Percentiles rank a stretch among this genome's conserved stretches.
Evolutionary conservation across 106 monocot genomes (phyloP).

Genomic region (Acanthochlamys bracteata): DNA sequence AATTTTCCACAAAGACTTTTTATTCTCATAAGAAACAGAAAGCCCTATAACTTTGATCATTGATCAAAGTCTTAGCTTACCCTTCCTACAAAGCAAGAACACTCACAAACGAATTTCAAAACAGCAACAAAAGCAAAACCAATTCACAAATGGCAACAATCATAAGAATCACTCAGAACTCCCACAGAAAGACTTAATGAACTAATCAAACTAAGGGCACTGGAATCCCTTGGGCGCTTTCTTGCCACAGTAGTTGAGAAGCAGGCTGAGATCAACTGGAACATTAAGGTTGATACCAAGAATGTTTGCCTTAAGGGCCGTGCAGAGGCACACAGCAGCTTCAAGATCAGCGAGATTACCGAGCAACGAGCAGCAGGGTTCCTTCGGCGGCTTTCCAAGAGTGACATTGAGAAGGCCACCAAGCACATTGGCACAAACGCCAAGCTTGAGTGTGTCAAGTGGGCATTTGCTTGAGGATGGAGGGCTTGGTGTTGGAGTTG

Average conservation of each 20-base stretch:
- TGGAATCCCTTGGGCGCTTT: background rate
- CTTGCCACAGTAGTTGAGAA: slow-evolving; percentile 13
- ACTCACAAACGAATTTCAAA: no score
- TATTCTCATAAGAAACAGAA: no score
- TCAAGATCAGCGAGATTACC: slow-evolving; percentile 23
- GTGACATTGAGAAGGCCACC: slow-evolving; percentile 4
- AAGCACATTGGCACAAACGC: slow-evolving; percentile 3
- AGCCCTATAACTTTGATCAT: no score
- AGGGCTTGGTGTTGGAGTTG: background rate
- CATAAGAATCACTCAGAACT: no score
- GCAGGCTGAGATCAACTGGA: slow-evolving; percentile 6
- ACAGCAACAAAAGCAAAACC: no score
- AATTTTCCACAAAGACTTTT: no score
- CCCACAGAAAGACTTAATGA: no score
- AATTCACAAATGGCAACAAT: no score
- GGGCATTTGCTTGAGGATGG: background rate
- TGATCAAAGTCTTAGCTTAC: no score
- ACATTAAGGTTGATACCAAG: slow-evolving; percentile 18
- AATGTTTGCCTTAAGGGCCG: slow-evolving; percentile 24
- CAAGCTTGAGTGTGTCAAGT: slow-evolving; percentile 2
- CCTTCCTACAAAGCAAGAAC: no score
- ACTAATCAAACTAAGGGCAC: background rate
- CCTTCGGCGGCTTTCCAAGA: background rate
- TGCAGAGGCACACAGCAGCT: slow-evolving; percentile 34
- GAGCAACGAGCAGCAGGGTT: slow-evolving; percentile 4